These are phyloP conservation scores for Hypoxylon sp. DNA, from an alignment of 2,329 filamentous ascomycete genomes.

Conservation along the genomic window DNA sequence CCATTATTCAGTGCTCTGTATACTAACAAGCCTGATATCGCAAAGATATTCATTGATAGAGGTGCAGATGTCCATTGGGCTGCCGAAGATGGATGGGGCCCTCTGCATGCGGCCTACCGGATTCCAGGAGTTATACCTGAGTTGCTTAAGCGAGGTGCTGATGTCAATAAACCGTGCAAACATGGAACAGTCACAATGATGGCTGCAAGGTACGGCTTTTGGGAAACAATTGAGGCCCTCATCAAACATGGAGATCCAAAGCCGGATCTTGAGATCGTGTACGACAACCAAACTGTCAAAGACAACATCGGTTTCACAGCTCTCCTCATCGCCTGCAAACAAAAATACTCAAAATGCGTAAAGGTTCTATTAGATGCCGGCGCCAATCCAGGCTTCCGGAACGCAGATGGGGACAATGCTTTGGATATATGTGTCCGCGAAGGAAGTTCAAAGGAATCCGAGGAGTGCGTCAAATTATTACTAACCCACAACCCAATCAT, in stretches of 20 bases:
- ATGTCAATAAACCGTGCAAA: neutral
- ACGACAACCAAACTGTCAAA: neutral
- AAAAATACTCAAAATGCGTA: constrained; percentile 2
- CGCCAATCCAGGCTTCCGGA: constrained; percentile 16
- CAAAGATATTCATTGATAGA: constrained; percentile 5
- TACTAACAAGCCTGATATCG: neutral
- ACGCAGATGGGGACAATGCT: constrained; percentile 13
- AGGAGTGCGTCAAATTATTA: neutral
- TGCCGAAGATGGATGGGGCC: constrained; percentile 2
- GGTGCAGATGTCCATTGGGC: constrained; percentile 17
- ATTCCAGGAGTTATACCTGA: neutral
- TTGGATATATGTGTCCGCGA: constrained; percentile 2
- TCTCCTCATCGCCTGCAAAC: neutral
- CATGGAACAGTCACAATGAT: neutral
- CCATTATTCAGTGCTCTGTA: constrained; percentile 13
- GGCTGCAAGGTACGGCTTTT: constrained; percentile 1
- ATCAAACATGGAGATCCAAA: neutral
- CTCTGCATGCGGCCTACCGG: constrained; percentile 15
- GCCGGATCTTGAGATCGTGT: neutral
- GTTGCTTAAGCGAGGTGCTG: constrained; percentile 12
- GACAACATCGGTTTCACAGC: neutral
- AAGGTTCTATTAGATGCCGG: constrained; percentile 16
- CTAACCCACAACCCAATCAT: neutral
- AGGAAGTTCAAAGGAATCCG: neutral
- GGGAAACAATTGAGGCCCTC: neutral